Evolutionary conservation across 1,284 basidiomycete species (phyloP).

Genomic region (Ganoderma sinense): DNA sequence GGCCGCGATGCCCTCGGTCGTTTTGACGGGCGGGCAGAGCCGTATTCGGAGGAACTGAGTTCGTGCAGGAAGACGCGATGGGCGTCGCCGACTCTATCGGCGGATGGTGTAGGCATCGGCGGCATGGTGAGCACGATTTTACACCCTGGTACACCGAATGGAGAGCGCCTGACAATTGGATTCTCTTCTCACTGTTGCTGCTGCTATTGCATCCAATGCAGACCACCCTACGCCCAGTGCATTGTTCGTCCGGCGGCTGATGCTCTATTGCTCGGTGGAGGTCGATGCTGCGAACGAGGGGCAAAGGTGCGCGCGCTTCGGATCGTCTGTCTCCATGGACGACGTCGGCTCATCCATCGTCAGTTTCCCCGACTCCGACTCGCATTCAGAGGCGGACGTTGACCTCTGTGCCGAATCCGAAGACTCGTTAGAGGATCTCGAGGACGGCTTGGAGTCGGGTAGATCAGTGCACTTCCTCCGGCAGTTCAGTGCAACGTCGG

Average conservation of each 20-base stretch:
- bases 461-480: constrained; percentile 50
- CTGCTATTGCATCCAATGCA: constrained; percentile 25
- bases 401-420: constrained; percentile 48
- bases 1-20: constrained; percentile 41
- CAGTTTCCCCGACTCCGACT: constrained; percentile 14
- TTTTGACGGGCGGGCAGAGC: constrained; percentile 27
- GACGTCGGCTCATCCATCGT: constrained; percentile 1
- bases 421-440: constrained; percentile 64
- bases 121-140: constrained; percentile 40
- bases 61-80: constrained; percentile 82
- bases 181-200: not conserved
- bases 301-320: constrained; percentile 16
- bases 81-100: constrained; percentile 92
- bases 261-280: constrained; percentile 82
- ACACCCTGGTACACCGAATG: not conserved
- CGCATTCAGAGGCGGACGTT: constrained; percentile 34
- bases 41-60: constrained; percentile 50
- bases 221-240: constrained; percentile 66
- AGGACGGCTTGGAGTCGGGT: constrained; percentile 61
- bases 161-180: not conserved
- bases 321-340: not conserved
- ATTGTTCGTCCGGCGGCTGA: constrained; percentile 84
- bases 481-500: constrained; percentile 12
- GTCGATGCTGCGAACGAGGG: constrained; percentile 43
- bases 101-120: constrained; percentile 70